phyloP scores from a whole-genome alignment of 768 basidiomycete species.

The Mycena rebaudengoi region DNA sequence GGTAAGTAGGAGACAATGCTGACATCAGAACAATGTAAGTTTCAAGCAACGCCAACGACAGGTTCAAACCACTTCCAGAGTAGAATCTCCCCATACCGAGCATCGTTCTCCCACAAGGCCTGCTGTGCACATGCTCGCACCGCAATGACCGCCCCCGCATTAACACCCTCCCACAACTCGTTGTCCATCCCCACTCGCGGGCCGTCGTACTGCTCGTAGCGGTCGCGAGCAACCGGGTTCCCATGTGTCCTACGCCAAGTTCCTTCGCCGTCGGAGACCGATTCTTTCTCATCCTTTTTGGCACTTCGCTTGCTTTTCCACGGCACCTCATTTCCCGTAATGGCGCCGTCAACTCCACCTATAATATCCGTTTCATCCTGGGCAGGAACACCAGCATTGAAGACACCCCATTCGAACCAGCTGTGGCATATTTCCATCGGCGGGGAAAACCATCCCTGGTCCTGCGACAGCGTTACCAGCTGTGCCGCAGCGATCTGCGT shows the following conservation, averaged over 20 bases:
- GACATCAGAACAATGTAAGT: too few species aligned
- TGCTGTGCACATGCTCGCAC: background rate
- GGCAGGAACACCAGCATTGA: too few species aligned
- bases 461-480: background rate
- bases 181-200: background rate
- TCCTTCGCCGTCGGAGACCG: background rate
- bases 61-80: background rate
- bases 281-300: too few species aligned
- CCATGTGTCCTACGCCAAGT: background rate
- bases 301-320: too few species aligned
- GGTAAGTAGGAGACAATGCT: too few species aligned
- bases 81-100: background rate
- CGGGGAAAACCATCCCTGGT: background rate
- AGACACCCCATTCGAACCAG: background rate
- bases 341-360: background rate
- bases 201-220: background rate
- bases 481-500: background rate
- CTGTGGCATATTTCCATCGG: background rate
- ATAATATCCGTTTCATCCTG: too few species aligned
- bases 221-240: background rate
- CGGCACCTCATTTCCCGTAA: background rate
- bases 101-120: background rate
- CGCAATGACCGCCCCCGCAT: background rate
- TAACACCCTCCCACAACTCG: background rate
- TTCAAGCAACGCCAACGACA: too few species aligned